phyloP scores from a whole-genome alignment of 192 early-diverging fungal species.

The Backusella australiensis region DNA sequence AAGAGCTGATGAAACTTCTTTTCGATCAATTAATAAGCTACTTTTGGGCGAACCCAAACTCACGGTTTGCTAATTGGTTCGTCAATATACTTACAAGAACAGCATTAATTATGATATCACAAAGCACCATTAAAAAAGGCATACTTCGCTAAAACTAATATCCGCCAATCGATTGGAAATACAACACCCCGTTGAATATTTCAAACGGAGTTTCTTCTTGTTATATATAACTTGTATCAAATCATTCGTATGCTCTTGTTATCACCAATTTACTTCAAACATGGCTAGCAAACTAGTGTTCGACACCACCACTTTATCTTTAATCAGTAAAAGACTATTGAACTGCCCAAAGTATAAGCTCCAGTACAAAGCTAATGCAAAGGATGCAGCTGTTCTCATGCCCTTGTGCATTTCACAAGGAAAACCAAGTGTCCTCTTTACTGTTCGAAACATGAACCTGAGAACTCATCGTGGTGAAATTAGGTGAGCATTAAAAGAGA shows the following conservation, averaged over 20 bases:
- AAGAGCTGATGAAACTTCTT: too few relatives aligned
- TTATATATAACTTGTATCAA: too few relatives aligned
- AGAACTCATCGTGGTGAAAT: slow-evolving; percentile 76
- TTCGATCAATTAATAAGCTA: too few relatives aligned
- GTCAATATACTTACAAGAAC: too few relatives aligned
- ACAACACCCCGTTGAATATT: too few relatives aligned
- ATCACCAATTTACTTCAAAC: not conserved
- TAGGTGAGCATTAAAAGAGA: slow-evolving; percentile 40
- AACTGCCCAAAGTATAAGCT: slow-evolving; percentile 28
- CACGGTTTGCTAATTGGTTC: too few relatives aligned
- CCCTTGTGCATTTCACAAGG: slow-evolving; percentile 62
- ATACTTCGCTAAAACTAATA: too few relatives aligned
- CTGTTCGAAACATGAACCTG: slow-evolving; percentile 64
- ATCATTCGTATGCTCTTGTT: not conserved
- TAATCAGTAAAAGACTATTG: slow-evolving; percentile 20
- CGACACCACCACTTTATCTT: slow-evolving; percentile 13
- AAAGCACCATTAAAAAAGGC: too few relatives aligned
- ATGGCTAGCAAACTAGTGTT: slow-evolving; percentile 2
- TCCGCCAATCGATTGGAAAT: too few relatives aligned
- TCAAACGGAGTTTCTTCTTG: too few relatives aligned
- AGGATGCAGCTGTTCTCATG: slow-evolving; percentile 38
- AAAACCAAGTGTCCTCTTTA: slow-evolving; percentile 72
- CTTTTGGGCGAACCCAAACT: too few relatives aligned
- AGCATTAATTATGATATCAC: too few relatives aligned
- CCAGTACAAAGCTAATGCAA: slow-evolving; percentile 17